Evolutionary conservation across 495 filamentous ascomycete genomes (phyloP), one percentile per base, ranked within the genome.

Genomic region (Aspergillus leporis): DNA sequence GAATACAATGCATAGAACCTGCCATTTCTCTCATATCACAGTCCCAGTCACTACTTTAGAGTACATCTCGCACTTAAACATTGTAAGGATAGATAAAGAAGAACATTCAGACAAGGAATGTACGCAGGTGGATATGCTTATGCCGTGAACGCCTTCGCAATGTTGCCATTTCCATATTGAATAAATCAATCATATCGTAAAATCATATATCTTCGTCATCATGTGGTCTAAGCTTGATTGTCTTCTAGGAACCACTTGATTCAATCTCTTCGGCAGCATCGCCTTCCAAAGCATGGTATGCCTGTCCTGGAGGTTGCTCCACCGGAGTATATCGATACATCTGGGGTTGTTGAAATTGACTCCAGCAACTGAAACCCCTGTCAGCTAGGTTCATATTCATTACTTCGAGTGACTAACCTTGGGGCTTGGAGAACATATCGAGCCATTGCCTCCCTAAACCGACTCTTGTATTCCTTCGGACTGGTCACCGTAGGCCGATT

Each of bases 401-500:
- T 6, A 43, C 10, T 50, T 45, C 22, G 25, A 12, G 12, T 16
- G 28, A 53, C 53, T 43, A 72, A 83, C 84, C 85, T 90, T 53
- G 89, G 89, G 19, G 84, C 84, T 66, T 87, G 83, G 28, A 90
- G 79, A 45, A 91, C 90, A 72, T 94, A 97, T 82, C 92, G 84
- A 57, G 91, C 88, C 92, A 99, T 99, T 21, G 94, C 93, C 75
- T 96, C 93, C 60, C 94, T 79, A 74, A 99, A 99, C 46, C 94
- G 87, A 63, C 87, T 90, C 74, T 97, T 94, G 70, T 99, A 98
- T 74, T 99, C 95, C 75, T 91, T 96, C 9, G 94, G 94, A 74
- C 91, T 96, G 32, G 94, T 99, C 25, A 99, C 92, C 0, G 94
- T 99, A 10, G 94, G 94, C 53, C 89, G 81, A 64, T 97, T 97